A percentile compares a stretch with the other conserved stretches of the same genome.
Conservation (phyloP, 2,329 filamentous ascomycete genomes). For the Blastomyces silverae region DNA sequence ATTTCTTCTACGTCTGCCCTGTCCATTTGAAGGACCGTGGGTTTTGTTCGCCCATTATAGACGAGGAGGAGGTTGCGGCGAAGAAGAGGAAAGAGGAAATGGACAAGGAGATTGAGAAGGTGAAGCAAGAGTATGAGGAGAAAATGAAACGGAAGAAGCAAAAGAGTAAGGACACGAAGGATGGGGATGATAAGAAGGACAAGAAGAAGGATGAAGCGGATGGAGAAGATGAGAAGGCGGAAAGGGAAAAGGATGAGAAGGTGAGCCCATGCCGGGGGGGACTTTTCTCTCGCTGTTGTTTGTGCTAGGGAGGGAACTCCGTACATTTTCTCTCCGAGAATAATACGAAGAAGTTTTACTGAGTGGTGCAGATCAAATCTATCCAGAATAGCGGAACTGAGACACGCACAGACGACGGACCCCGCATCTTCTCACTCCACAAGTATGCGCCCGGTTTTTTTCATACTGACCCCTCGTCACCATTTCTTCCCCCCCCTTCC, state of each 20-base stretch:
- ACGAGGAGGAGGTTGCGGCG: slow-evolving; percentile 38
- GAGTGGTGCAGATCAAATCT: slow-evolving; percentile 38
- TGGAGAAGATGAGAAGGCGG: slow-evolving; percentile 40
- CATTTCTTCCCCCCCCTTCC: not conserved
- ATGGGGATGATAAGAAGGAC: slow-evolving; percentile 45
- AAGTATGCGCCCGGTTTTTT: slow-evolving; percentile 48
- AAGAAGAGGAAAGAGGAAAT: slow-evolving; percentile 41
- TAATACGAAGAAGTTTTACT: not conserved
- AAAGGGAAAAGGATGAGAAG: slow-evolving; percentile 50
- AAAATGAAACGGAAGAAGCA: slow-evolving; percentile 66
- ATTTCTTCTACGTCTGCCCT: slow-evolving; percentile 88
- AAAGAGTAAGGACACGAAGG: slow-evolving; percentile 46
- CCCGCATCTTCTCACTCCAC: slow-evolving; percentile 75
- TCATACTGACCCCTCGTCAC: slow-evolving; percentile 19
- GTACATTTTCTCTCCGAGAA: not conserved
- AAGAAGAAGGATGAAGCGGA: slow-evolving; percentile 45
- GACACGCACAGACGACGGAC: slow-evolving; percentile 48
- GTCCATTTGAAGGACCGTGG: slow-evolving; percentile 73
- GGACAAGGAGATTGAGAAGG: slow-evolving; percentile 42
- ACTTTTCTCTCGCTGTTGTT: slow-evolving; percentile 15
- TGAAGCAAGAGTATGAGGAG: slow-evolving; percentile 60
- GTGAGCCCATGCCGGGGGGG: slow-evolving; percentile 28
- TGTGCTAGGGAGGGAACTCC: slow-evolving; percentile 21
- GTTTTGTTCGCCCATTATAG: slow-evolving; percentile 60
- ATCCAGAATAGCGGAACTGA: slow-evolving; percentile 41